Evolutionary conservation across 345 rosid species (phyloP), one percentile per base, ranked within the genome.

Genomic region (Physaria fendleri): DNA sequence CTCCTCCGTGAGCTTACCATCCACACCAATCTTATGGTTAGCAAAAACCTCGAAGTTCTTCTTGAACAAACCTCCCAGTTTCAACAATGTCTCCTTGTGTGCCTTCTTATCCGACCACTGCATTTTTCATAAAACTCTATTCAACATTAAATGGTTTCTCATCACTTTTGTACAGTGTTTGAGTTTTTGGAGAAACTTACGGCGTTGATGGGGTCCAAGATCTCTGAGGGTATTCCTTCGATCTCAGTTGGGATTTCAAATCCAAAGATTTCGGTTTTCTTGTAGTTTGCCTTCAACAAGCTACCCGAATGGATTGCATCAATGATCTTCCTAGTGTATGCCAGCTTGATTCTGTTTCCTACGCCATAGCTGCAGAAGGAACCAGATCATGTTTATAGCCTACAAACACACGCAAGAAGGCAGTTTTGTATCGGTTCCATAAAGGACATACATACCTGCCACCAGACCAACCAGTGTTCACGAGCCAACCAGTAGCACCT

Each of bases 401-500:
- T 18, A 46, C 39, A 43, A 20, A 30, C 39, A 29, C 6, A 1
- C 9, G 5, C 6, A 22, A 43, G 30, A 14, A 43, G 22, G 11
- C 41, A 59, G 17, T 7, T 9, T 4, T 15, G 45, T 46, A 8
- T 59, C 6, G 4, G 23, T 61, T 17, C 21, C 1, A 17, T 16
- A 24, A 5, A 3, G 21, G 10, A 37, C n/a, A n/a, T n/a, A 12
- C 44, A 12, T 82, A 90, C 97, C 97, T 85, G 72, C 99, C 99
- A 53, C 91, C 95, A 0, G 95, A 89, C 99, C 99, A 93, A 54
- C 97, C 95, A 8, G 97, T 93, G 81, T 93, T 93, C 48, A 93
- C 90, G 0, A 93, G 97, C 97, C 99, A 93, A 9, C 87, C 95
- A 1, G 97, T 87, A 14, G 97, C 90, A n/a, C 99, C 99, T 56